Evolutionary conservation across 495 filamentous ascomycete genomes (phyloP), one percentile per base, ranked within the genome.

Genomic region (Neurospora tetrasperma): DNA sequence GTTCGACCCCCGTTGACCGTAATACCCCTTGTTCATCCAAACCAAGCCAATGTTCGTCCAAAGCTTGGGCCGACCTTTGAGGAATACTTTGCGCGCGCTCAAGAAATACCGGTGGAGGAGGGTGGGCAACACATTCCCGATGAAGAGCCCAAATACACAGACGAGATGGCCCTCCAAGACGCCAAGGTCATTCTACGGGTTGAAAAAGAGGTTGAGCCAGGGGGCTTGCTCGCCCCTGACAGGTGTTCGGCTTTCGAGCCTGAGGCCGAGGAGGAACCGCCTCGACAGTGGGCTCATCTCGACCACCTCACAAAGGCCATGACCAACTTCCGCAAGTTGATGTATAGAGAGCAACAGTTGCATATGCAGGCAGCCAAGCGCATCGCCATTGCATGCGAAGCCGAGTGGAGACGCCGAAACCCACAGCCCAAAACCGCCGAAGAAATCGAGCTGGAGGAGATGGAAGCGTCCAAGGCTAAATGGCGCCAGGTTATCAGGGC

Each of bases 221-320:
- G 92, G 38, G 93, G 96, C 0, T 76, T 92, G 9, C 85, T 98
- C 39, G 92, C 90, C 73, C 79, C 84, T 44, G 89, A 90, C 69
- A 86, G 87, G 23, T 96, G 92, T 78, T 91, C 89, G 4, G 83
- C 92, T 40, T 97, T 91, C 77, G 84, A 88, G n/a, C 90, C 91
- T 0, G 93, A 97, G 38, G 86, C 89, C 0, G 92, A 92, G 73
- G 86, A 89, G 62, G 91, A 93, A 74, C 92, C 91, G 3, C 86
- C 90, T 7, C 88, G 87, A 72, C 93, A 93, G 71, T 97, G 93
- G 82, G 89, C 90, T 18, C 94, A 97, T 77, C 87, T 88, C 72
- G 94, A 98, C 77, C 92, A 97, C 77, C 85, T 98, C 9, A 87
- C 93, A 54, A 89, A 90, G 16, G 94, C 97, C 76, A 93, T 92